Evolutionary conservation across 2,329 filamentous ascomycete genomes (phyloP), one percentile per base, ranked within the genome.

Genomic region (Onygenales sp.): DNA sequence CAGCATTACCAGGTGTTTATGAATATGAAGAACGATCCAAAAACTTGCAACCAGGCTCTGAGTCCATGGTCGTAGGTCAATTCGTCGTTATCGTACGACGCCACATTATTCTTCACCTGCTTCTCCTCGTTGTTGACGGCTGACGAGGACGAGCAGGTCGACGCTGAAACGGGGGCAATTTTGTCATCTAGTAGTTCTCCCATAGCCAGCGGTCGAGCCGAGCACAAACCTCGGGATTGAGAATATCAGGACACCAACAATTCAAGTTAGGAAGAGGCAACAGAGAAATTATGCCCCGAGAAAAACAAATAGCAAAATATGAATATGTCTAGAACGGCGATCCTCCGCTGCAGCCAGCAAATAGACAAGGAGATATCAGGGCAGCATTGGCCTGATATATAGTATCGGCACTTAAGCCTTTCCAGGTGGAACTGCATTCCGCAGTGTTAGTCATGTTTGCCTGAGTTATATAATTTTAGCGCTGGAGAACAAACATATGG

Each of bases 1-100:
- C 10, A 4, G 21, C 4, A 27, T 27, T 70, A 74, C 74, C 74
- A 77, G 59, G 73, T 75, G 56, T 76, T 75, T 56, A 77, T 75
- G 56, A 75, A 74, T 6, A 74, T 58, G 47, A 75, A 70, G 54
- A 72, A 76, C 1, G 73, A 70, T 1, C 71, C 72, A 8, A 72
- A 39, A 6, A 76, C 74, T 58, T 77, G 74, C 32, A 71, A 61
- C 74, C 75, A 77, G 50, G 73, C 66, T 13, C 56, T 56, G 11
- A 70, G 58, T 40, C 57, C 57, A 39, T 37, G 51, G 33, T 59
- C 58, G 27, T 54, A 58, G 8, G 47, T 51, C 10, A 56, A 37
- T 34, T 52, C 52, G 4, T 54, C 52, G 42, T 57, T 49, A n/a
- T 54, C 49, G 31, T 49, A 59, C n/a, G 49, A 53, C 4, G 54